Conservation (phyloP, 768 basidiomycete species). For the Russula sp. region DNA sequence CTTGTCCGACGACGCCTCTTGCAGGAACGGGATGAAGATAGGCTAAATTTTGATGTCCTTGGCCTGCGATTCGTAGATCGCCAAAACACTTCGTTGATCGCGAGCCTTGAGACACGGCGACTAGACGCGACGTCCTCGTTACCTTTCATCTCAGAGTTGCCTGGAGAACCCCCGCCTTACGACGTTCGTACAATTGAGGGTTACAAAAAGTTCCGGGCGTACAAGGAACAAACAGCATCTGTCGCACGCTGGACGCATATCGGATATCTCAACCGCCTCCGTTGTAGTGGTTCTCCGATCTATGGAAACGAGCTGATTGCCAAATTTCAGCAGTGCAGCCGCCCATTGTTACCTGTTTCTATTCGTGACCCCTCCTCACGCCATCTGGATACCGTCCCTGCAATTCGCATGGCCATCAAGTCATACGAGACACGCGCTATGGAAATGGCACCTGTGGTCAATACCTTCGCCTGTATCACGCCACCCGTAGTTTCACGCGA, state of each 20-base stretch:
- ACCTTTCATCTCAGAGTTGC: conserved; percentile 45
- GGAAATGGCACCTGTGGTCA: conserved; percentile 45
- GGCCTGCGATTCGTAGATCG: conserved; percentile 54
- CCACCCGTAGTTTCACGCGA: conserved; percentile 72
- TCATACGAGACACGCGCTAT: conserved; percentile 56
- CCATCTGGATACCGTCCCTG: conserved; percentile 39
- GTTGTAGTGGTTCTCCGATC: conserved; percentile 43
- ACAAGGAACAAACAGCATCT: conserved; percentile 41
- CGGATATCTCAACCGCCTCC: conserved; percentile 63
- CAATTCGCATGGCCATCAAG: conserved; percentile 45
- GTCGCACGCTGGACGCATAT: conserved; percentile 63
- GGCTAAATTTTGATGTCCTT: conserved; percentile 52
- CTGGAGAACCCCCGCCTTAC: conserved; percentile 58
- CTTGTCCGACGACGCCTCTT: conserved; percentile 72
- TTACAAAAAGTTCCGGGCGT: conserved; percentile 44
- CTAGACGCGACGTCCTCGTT: conserved; percentile 55
- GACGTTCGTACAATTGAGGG: conserved; percentile 73
- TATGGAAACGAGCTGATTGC: conserved; percentile 34
- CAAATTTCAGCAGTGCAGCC: conserved; percentile 32
- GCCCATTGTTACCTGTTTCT: conserved; percentile 47
- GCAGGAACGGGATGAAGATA: conserved; percentile 43
- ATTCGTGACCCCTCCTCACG: conserved; percentile 29
- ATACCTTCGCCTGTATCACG: conserved; percentile 74
- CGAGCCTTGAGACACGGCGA: conserved; percentile 44
- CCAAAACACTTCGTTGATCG: conserved; percentile 46